Evolutionary conservation across 192 early-diverging fungal genomes (phyloP).

Genomic region (Haplosporangium gracile): DNA sequence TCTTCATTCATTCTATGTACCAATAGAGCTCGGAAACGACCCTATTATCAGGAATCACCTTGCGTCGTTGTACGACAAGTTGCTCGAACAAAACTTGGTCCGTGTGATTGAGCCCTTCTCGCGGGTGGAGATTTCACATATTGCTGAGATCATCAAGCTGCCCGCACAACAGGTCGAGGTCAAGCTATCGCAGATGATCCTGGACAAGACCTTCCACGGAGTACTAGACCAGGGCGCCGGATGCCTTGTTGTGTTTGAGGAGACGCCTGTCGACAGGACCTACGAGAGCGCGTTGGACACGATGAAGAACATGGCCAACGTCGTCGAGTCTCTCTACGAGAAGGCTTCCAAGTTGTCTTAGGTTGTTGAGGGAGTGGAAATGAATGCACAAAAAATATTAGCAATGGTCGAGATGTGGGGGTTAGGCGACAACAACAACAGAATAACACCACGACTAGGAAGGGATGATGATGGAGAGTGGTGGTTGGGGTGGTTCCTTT

Average conservation of each 20-base stretch:
- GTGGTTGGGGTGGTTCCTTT: neutral
- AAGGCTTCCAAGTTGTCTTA: constrained; percentile 73
- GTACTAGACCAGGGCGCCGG: constrained; percentile 98
- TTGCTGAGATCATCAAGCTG: constrained; percentile 93
- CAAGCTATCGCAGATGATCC: constrained; percentile 99
- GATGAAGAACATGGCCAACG: constrained; percentile 95
- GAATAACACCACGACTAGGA: neutral
- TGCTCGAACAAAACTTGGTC: constrained; percentile 96
- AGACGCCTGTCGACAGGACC: constrained; percentile 88
- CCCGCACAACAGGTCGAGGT: constrained; percentile 94
- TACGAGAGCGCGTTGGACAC: constrained; percentile 95
- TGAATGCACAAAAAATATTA: neutral
- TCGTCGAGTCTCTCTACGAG: constrained; percentile 95
- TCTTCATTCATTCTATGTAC: neutral
- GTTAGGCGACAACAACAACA: neutral
- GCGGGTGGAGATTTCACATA: constrained; percentile 95
- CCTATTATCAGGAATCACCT: constrained; percentile 95
- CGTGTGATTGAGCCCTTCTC: constrained; percentile 99
- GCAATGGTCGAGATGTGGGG: neutral
- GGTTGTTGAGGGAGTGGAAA: neutral
- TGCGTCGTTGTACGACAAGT: constrained; percentile 93
- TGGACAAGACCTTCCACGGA: constrained; percentile 95
- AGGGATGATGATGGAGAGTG: neutral
- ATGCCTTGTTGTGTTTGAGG: constrained; percentile 95
- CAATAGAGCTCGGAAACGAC: constrained; percentile 87